These are phyloP conservation scores for Aspergillus pseudotamarii DNA, from an alignment of 2,329 filamentous ascomycete species.

Conservation along the genomic window DNA sequence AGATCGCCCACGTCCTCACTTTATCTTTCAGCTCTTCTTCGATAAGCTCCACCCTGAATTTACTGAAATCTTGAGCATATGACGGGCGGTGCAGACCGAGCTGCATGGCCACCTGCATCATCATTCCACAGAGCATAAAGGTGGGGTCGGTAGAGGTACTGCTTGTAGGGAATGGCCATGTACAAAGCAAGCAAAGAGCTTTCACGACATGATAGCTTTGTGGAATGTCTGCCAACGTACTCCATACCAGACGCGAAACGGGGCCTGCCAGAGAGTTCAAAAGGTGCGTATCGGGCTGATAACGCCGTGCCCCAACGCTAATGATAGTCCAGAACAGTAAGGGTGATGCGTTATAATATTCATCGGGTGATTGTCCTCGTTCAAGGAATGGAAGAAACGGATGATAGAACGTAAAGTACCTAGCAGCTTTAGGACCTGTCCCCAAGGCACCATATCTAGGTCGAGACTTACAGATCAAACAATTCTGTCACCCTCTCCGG, in stretches of 20 bases:
- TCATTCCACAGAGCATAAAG: conserved; percentile 66
- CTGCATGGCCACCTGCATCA: conserved; percentile 71
- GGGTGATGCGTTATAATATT: conserved; percentile 61
- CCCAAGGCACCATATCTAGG: neutral
- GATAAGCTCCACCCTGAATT: conserved; percentile 56
- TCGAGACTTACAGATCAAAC: conserved; percentile 45
- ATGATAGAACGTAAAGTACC: conserved; percentile 67
- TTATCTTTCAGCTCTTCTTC: conserved; percentile 67
- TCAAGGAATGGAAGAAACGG: conserved; percentile 67
- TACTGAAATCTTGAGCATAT: conserved; percentile 60
- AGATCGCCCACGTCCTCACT: conserved; percentile 67
- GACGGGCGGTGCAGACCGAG: conserved; percentile 67
- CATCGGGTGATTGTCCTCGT: conserved; percentile 54
- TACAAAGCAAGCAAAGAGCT: conserved; percentile 64
- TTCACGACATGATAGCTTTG: conserved; percentile 68
- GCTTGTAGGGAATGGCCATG: conserved; percentile 66
- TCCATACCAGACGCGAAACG: conserved; percentile 62
- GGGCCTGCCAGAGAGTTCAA: conserved; percentile 57
- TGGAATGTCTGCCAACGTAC: conserved; percentile 61
- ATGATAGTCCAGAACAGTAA: conserved; percentile 71
- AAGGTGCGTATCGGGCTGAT: conserved; percentile 56
- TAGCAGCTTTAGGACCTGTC: conserved; percentile 38
- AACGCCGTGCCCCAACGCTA: conserved; percentile 63
- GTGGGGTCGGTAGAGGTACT: conserved; percentile 67
- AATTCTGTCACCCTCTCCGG: conserved; percentile 48